A percentile compares a stretch with the other conserved stretches of the same genome.
These are phyloP conservation scores for Trichoderma erinaceum DNA, from an alignment of 495 filamentous ascomycete genomes.

Conservation along the genomic window DNA sequence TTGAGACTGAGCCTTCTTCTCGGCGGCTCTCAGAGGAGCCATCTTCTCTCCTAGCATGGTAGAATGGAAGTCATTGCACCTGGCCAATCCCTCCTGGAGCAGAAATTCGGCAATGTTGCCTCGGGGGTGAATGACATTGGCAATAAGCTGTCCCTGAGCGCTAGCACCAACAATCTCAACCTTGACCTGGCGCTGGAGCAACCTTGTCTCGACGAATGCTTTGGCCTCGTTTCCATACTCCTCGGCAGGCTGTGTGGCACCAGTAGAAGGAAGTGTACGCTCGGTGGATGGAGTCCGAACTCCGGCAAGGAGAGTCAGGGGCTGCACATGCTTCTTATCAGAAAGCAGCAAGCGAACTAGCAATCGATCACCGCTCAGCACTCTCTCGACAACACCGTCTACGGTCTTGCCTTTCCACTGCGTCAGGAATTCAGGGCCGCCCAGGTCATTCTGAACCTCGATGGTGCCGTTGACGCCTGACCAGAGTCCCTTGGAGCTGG, in stretches of 20 bases:
- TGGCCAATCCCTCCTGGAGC: conserved; percentile 78
- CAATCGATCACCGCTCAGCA: conserved; percentile 83
- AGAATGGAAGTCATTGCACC: conserved; percentile 91
- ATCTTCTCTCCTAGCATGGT: conserved; percentile 82
- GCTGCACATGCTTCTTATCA: conserved; percentile 72
- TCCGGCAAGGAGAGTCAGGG: conserved; percentile 80
- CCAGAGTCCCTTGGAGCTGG: conserved; percentile 75
- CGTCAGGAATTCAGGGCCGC: conserved; percentile 67
- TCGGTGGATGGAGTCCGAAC: conserved; percentile 81
- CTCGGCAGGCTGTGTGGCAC: conserved; percentile 75
- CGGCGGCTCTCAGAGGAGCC: conserved; percentile 76
- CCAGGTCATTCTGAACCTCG: conserved; percentile 71
- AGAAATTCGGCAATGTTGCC: conserved; percentile 89
- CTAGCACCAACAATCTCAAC: conserved; percentile 77
- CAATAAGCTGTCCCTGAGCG: conserved; percentile 78
- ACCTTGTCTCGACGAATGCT: conserved; percentile 72
- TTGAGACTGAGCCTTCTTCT: conserved; percentile 72
- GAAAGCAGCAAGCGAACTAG: conserved; percentile 73
- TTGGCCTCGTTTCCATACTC: conserved; percentile 82
- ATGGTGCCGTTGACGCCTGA: conserved; percentile 51
- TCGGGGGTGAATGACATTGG: conserved; percentile 72
- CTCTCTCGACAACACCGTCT: conserved; percentile 73
- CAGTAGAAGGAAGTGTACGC: conserved; percentile 65
- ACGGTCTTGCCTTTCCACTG: conserved; percentile 71
- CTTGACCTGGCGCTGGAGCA: conserved; percentile 80